Percentiles rank a stretch among this genome's conserved stretches.
Evolutionary conservation across 441 rosid genomes (phyloP).

Genomic region (Monsonia emarginata): DNA sequence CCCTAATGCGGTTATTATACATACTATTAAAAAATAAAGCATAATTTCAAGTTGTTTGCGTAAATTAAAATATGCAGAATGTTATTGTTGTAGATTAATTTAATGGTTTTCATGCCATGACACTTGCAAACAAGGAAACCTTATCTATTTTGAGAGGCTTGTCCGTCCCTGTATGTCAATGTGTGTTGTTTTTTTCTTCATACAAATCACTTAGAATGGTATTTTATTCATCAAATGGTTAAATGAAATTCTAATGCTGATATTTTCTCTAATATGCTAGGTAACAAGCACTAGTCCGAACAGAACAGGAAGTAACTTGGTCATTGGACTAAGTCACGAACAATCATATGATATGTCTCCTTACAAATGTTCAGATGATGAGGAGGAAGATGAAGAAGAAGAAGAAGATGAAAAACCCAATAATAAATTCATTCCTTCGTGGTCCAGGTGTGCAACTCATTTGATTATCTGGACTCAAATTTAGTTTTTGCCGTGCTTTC

Average conservation of each 20-base stretch:
- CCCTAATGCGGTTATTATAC: neutral
- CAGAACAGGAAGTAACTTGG: conserved; percentile 17
- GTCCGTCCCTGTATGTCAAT: neutral
- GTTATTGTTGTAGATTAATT: neutral
- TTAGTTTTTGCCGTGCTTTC: neutral
- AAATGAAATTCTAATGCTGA: conserved; percentile 10
- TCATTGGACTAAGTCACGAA: conserved; percentile 28
- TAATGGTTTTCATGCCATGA: neutral
- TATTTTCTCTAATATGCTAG: conserved; percentile 25
- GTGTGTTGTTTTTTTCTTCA: neutral
- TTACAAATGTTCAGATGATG: conserved; percentile 79
- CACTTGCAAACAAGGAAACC: neutral
- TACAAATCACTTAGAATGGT: neutral
- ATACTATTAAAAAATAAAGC: neutral
- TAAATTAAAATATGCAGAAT: neutral
- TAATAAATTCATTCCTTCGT: conserved; percentile 63
- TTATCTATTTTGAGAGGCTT: neutral
- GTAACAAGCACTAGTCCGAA: conserved; percentile 24
- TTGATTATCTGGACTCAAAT: neutral
- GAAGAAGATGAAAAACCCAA: conserved; percentile 31
- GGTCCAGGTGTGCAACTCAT: conserved; percentile 60
- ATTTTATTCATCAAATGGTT: neutral
- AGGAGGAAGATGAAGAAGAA: conserved; percentile 58
- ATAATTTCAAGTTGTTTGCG: neutral
- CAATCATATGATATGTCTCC: conserved; percentile 84